Evolutionary conservation across 257 asterid genomes (phyloP), one percentile per base, ranked within the genome.

Genomic region (Agastache rugosa): DNA sequence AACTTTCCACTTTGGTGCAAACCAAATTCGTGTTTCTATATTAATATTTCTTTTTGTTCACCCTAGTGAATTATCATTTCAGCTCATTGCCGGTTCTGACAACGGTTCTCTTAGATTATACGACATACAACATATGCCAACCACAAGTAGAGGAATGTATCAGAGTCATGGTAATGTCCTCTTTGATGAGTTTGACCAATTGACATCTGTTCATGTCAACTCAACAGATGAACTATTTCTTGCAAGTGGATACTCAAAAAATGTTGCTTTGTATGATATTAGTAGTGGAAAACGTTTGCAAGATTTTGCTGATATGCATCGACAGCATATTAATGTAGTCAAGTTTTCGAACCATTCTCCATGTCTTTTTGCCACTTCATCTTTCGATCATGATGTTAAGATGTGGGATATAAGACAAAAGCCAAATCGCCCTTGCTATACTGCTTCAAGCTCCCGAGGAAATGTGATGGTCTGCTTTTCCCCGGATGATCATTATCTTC

Each of bases 391-490:
- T 78, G 88, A 89, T 80, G 94, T 93, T 65, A 93, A 90, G 89
- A 78, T 93, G 96, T 90, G 98, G 98, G 98, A 93, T 86, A 69
- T 90, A 75, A 84, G 98, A 75, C 96, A 89, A 79, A 89, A 72
- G 71, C 93, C 91, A 65, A 78, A 35, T 74, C 97, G 76, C 37
- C 95, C 97, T 80, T 93, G 97, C 78, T 93, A 93, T 79, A 85
- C 97, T 76, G 85, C 91, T 77, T 75, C 89, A 81, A 93, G 98
- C 82, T 85, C 89, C 73, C 87, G 90, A 50, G 97, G 98, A 65
- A 93, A 93, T 75, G 98, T 93, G 81, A 90, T 90, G 97, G 97
- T 90, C 80, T 93, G 98, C 84, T 93, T 90, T 83, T 93, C 98
- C 56, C 98, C 97, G 0, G 98, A 93, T 84, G 98, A 93, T 78